phyloP scores from a whole-genome alignment of 2,329 filamentous ascomycete species.

The Trichoderma brevicompactum region DNA sequence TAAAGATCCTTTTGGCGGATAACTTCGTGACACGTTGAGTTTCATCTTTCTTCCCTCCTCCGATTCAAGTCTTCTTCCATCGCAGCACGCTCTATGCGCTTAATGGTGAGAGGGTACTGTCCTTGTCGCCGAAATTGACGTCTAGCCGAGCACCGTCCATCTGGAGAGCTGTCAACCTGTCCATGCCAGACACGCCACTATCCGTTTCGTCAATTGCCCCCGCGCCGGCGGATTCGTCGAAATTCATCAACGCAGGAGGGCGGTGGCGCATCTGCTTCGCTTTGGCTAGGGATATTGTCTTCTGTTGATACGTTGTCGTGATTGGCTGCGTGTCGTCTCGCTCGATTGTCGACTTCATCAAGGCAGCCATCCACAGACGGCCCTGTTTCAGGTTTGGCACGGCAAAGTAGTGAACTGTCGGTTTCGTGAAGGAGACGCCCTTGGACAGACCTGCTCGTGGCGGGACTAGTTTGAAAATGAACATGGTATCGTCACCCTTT shows the following conservation, averaged over 20 bases:
- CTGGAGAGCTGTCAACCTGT: conserved; percentile 44
- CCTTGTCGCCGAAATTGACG: conserved; percentile 38
- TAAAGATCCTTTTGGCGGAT: not conserved
- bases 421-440: conserved; percentile 96
- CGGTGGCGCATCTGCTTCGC: conserved; percentile 86
- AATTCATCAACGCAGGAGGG: conserved; percentile 83
- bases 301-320: conserved; percentile 93
- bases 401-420: conserved; percentile 96
- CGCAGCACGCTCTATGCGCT: conserved; percentile 40
- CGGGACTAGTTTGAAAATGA: conserved; percentile 97
- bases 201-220: conserved; percentile 51
- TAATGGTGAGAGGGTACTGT: conserved; percentile 35
- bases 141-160: conserved; percentile 41
- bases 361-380: conserved; percentile 93
- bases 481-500: conserved; percentile 72
- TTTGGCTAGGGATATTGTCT: conserved; percentile 91
- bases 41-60: not conserved
- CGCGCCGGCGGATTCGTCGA: conserved; percentile 52
- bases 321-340: conserved; percentile 80
- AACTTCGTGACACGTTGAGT: conserved; percentile 20
- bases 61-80: conserved; percentile 29
- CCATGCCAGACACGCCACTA: conserved; percentile 50
- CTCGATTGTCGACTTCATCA: conserved; percentile 99
- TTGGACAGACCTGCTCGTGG: conserved; percentile 84
- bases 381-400: conserved; percentile 89